These are phyloP conservation scores for Pezicula neosporulosa DNA, from an alignment of 2,329 filamentous ascomycete species.

Conservation along the genomic window DNA sequence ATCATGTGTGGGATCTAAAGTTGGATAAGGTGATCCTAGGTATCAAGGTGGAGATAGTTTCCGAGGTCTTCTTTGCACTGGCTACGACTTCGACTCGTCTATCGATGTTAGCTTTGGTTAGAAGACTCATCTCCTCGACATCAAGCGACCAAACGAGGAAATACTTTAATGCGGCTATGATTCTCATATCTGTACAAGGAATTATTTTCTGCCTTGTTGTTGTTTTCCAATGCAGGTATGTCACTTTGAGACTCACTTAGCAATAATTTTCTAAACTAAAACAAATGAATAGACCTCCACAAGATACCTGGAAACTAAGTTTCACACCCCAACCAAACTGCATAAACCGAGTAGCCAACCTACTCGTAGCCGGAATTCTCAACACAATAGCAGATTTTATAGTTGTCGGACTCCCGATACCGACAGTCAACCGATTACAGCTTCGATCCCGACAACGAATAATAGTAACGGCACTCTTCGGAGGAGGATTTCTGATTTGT, in stretches of 20 bases:
- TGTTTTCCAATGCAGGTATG: neutral
- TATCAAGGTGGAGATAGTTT: neutral
- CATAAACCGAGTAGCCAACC: constrained; percentile 44
- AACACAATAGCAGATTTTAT: constrained; percentile 57
- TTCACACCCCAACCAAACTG: constrained; percentile 29
- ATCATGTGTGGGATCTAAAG: neutral
- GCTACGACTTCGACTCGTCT: neutral
- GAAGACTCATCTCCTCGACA: neutral
- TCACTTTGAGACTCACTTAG: neutral
- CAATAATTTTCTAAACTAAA: neutral
- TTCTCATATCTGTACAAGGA: neutral
- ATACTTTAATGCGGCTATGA: neutral
- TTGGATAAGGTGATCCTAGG: neutral
- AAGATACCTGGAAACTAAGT: constrained; percentile 33
- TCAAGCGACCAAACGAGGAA: neutral
- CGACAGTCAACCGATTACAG: constrained; percentile 39
- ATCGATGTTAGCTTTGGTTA: neutral
- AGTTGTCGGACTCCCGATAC: constrained; percentile 46
- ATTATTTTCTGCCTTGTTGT: neutral
- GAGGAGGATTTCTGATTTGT: constrained; percentile 43
- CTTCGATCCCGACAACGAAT: constrained; percentile 43
- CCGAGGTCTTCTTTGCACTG: neutral
- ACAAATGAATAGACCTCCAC: constrained; percentile 31
- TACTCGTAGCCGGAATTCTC: constrained; percentile 50
- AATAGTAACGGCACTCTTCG: constrained; percentile 44